Percentiles rank a stretch among this genome's conserved stretches.
These are phyloP conservation scores for Tephrocybe sp. DNA, from an alignment of 768 basidiomycete genomes.

Conservation along the genomic window DNA sequence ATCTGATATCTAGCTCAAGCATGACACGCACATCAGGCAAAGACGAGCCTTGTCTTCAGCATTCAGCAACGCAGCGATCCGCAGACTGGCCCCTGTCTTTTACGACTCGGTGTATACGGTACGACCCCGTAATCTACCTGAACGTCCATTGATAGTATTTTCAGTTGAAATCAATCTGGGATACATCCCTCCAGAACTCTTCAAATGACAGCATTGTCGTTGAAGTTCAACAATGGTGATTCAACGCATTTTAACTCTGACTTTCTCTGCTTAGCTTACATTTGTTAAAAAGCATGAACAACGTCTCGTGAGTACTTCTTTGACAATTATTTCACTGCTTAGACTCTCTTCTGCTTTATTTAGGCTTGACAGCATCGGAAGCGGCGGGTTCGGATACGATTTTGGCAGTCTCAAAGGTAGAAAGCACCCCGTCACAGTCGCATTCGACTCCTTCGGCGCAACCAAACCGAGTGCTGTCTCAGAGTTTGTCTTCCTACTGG, in stretches of 20 bases:
- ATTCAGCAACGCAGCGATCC: constrained; percentile 40
- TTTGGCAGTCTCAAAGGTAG: constrained; percentile 46
- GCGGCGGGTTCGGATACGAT: constrained; percentile 50
- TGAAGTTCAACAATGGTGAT: constrained; percentile 44
- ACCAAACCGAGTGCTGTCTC: constrained; percentile 16
- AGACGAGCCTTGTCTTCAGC: constrained; percentile 38
- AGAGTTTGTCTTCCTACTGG: constrained; percentile 19
- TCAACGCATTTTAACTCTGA: neutral
- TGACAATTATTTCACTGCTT: neutral
- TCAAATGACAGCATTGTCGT: constrained; percentile 26
- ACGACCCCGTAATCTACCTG: neutral
- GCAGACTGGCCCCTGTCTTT: constrained; percentile 35
- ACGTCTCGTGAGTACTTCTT: constrained; percentile 33
- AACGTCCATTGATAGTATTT: neutral
- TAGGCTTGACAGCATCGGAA: constrained; percentile 51
- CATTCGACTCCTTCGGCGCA: constrained; percentile 30
- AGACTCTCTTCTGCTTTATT: neutral
- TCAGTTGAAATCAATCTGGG: constrained; percentile 29
- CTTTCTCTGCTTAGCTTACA: neutral
- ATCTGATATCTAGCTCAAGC: too few species aligned
- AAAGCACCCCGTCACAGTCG: constrained; percentile 27
- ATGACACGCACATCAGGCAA: too few species aligned
- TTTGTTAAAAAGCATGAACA: constrained; percentile 33
- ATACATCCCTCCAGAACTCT: constrained; percentile 20
- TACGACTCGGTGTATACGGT: constrained; percentile 14